These are phyloP conservation scores for Auricularia sp. DNA, from an alignment of 768 basidiomycete genomes.

Conservation along the genomic window DNA sequence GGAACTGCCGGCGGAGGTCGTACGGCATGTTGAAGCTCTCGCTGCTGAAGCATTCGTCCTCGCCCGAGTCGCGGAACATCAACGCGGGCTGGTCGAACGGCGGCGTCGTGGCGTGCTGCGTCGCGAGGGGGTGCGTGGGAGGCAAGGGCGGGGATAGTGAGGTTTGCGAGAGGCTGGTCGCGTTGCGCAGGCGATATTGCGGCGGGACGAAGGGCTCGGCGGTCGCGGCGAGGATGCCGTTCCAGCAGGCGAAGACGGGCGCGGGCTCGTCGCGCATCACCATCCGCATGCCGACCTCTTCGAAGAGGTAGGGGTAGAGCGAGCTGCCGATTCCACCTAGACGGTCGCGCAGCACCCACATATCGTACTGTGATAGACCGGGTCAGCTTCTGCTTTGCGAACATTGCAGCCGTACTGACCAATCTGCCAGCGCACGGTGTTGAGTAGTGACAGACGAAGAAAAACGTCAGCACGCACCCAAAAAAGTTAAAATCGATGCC, in stretches of 20 bases:
- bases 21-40: slow-evolving; percentile 34
- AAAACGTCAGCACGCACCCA: background rate
- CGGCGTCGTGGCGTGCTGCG: slow-evolving; percentile 9
- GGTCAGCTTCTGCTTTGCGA: slow-evolving; percentile 1
- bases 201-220: slow-evolving; percentile 33
- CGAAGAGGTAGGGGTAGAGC: slow-evolving; percentile 33
- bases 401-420: no score
- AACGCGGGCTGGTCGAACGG: slow-evolving; percentile 24
- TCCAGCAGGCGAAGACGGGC: slow-evolving; percentile 38
- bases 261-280: slow-evolving; percentile 30
- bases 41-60: slow-evolving; percentile 25
- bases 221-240: slow-evolving; percentile 31
- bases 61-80: slow-evolving; percentile 20
- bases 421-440: no score
- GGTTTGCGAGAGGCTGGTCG: background rate
- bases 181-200: slow-evolving; percentile 22
- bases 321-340: slow-evolving; percentile 20
- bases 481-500: slow-evolving; percentile 25
- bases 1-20: slow-evolving; percentile 30
- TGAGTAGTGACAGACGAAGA: no score
- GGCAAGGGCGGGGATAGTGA: slow-evolving; percentile 9
- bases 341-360: slow-evolving; percentile 29
- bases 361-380: slow-evolving; percentile 25
- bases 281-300: slow-evolving; percentile 24
- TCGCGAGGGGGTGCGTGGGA: slow-evolving; percentile 19